Evolutionary conservation across 2,329 filamentous ascomycete species (phyloP).

Genomic region (Zymoseptoria ardabiliae): DNA sequence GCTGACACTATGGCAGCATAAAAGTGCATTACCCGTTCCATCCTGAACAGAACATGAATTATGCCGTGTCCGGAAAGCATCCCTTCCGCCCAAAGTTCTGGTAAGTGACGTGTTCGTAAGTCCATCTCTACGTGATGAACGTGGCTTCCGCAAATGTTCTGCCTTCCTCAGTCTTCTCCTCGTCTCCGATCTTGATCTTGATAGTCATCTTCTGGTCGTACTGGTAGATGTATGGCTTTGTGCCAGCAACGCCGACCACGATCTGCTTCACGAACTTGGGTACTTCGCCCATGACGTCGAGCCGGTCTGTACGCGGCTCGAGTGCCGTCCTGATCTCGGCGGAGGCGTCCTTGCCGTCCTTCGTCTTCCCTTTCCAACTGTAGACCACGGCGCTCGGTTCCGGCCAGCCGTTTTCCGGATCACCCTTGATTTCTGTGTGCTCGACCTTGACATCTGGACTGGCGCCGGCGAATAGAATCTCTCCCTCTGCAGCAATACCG

Average conservation of each 20-base stretch:
- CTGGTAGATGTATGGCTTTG: slow-evolving; percentile 98
- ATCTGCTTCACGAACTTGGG: slow-evolving; percentile 93
- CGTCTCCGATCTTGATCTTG: slow-evolving; percentile 77
- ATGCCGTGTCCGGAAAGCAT: not conserved
- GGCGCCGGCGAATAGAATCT: slow-evolving; percentile 67
- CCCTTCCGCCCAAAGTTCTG: not conserved
- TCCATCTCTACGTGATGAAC: slow-evolving; percentile 68
- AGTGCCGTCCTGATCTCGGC: slow-evolving; percentile 64
- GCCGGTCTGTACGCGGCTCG: slow-evolving; percentile 64
- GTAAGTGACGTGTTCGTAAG: not conserved
- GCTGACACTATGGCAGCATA: not conserved
- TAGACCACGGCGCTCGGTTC: slow-evolving; percentile 71
- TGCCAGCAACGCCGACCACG: slow-evolving; percentile 78
- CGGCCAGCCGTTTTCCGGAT: slow-evolving; percentile 78
- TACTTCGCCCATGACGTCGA: slow-evolving; percentile 95
- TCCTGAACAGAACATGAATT: not conserved
- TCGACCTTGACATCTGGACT: slow-evolving; percentile 55
- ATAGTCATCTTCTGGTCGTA: slow-evolving; percentile 67
- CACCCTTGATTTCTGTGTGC: slow-evolving; percentile 63
- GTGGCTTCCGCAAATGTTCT: slow-evolving; percentile 80
- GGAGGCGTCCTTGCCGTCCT: slow-evolving; percentile 65
- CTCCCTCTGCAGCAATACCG: slow-evolving; percentile 70
- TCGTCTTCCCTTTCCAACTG: slow-evolving; percentile 68
- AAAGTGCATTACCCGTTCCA: not conserved
- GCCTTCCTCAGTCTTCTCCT: slow-evolving; percentile 71